Conservation (phyloP, 1,139 yeast species). For the Geotrichum fermentans region DNA sequence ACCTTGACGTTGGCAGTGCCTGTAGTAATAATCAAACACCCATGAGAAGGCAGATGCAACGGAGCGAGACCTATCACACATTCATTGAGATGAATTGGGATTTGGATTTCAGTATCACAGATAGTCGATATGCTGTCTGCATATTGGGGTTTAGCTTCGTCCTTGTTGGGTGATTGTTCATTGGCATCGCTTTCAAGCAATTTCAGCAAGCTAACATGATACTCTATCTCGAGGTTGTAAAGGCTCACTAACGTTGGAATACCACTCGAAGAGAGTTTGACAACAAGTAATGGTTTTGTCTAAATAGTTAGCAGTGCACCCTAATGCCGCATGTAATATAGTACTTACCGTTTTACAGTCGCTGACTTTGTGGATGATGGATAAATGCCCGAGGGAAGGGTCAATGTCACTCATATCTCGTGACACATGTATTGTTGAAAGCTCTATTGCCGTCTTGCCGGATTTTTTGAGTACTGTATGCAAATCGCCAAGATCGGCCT, state of each 20-base stretch:
- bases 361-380: constrained; percentile 27
- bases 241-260: constrained; percentile 23
- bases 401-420: constrained; percentile 20
- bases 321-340: neutral
- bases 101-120: constrained; percentile 6
- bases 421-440: constrained; percentile 14
- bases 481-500: constrained; percentile 33
- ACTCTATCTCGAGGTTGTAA: constrained; percentile 29
- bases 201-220: constrained; percentile 29
- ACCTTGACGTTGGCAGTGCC: constrained; percentile 48
- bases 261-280: constrained; percentile 18
- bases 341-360: constrained; percentile 26
- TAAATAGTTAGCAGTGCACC: neutral
- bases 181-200: constrained; percentile 23
- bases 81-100: constrained; percentile 28
- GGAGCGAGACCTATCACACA: constrained; percentile 33
- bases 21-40: constrained; percentile 44
- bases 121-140: constrained; percentile 20
- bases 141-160: neutral
- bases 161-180: neutral
- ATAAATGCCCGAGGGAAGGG: constrained; percentile 21
- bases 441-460: constrained; percentile 5
- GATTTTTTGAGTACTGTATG: constrained; percentile 15
- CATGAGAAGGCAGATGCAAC: constrained; percentile 47
- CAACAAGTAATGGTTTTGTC: constrained; percentile 4